Evolutionary conservation across 2,329 filamentous ascomycete species (phyloP), one percentile per base, ranked within the genome.

Genomic region (Whalleya microplaca): DNA sequence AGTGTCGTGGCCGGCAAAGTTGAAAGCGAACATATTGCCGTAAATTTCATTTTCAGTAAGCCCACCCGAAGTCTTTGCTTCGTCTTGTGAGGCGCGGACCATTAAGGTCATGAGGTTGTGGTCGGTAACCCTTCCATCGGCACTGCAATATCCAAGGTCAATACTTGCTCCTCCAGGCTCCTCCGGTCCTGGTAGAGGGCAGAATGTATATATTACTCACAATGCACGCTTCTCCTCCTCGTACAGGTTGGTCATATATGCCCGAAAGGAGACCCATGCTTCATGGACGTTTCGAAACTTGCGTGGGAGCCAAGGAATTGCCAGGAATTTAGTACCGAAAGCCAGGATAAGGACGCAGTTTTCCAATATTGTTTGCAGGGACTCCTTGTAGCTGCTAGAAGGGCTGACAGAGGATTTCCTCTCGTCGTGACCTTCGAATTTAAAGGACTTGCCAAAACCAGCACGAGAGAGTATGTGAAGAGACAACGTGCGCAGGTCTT

Each of bases 1-100:
- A 0, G 80, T 81, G 52, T 83, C 80, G 54, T 81, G 78, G 0
- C 80, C 80, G 0, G 80, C 80, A 47, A 82, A 71, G 46, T 78
- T 80, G 58, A 81, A 74, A 1, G 77, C 68, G 49, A 79, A 80
- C 45, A 80, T 67, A 45, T 82, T 82, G 14, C 80, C 78, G 41
- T 77, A 75, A 2, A 82, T 75, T 55, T 83, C 79, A 1, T 59
- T 55, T 37, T 74, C 72, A 1, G 65, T 75, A 41, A 75, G 65
- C 16, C 68, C 53, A 23, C 29, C 29, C 40, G 29, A 27, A 2
- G 9, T 53, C 51, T 41, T 45, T 2, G 61, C 45, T 9, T 64
- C 60, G 6, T 63, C 53, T 45, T 69, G 61, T 12, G 66, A 60
- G 1, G 58, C 54, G 2, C 48, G 51, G 16, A 56, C 51, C 19